Conservation (phyloP, 1,284 basidiomycete genomes). For the Meira nashicola region DNA sequence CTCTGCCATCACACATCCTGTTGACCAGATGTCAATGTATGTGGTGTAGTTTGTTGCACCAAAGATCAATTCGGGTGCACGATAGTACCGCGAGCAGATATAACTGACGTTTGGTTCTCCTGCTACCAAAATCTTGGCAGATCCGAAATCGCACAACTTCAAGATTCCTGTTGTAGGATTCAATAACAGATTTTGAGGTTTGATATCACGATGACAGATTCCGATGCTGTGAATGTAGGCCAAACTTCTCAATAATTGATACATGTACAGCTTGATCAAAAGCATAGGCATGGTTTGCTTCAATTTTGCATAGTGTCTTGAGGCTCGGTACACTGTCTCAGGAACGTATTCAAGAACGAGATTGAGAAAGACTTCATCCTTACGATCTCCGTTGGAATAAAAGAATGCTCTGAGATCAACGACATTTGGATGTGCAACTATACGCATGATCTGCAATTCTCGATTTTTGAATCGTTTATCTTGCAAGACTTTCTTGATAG, state of each 20-base stretch:
- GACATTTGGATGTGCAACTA: slow-evolving; percentile 95
- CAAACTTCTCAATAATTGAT: slow-evolving; percentile 91
- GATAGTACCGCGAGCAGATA: slow-evolving; percentile 99
- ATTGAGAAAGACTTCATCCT: slow-evolving; percentile 99
- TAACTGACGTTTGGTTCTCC: slow-evolving; percentile 99
- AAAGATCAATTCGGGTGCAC: slow-evolving; percentile 98
- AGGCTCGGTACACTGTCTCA: slow-evolving; percentile 97
- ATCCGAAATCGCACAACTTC: slow-evolving; percentile 98
- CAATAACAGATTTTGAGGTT: slow-evolving; percentile 94
- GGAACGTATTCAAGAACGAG: slow-evolving; percentile 98
- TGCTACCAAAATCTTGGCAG: slow-evolving; percentile 93
- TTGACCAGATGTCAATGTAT: slow-evolving; percentile 99
- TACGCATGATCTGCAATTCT: slow-evolving; percentile 98
- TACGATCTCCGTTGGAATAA: slow-evolving; percentile 99
- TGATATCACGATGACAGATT: slow-evolving; percentile 86
- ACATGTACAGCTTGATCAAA: slow-evolving; percentile 97
- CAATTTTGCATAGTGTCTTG: slow-evolving; percentile 97
- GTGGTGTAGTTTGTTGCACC: slow-evolving; percentile 99
- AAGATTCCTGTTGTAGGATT: slow-evolving; percentile 93
- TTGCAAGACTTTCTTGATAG: slow-evolving; percentile 99
- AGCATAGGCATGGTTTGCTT: slow-evolving; percentile 99
- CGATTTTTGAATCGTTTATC: slow-evolving; percentile 99
- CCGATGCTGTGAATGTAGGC: slow-evolving; percentile 98
- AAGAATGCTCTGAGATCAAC: slow-evolving; percentile 97
- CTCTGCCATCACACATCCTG: slow-evolving; percentile 99